Base-by-base conservation (phyloP, 2,329 filamentous ascomycete genomes). In the Apiospora pterosperma region DNA sequence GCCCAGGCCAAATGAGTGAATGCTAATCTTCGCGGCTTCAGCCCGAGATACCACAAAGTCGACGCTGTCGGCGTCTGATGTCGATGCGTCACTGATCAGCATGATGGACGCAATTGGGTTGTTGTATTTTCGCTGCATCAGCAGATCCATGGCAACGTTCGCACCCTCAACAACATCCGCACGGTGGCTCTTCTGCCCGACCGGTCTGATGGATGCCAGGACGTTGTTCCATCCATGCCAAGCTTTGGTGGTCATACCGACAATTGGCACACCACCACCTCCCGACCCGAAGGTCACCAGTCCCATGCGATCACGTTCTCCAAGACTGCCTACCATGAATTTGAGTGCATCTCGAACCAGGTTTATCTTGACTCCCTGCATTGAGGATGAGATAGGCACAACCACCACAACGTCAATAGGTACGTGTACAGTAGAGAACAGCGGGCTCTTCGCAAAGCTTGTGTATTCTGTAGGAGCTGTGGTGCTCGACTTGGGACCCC, bases 361-460 rank as follows among this genome's bases (percentile, higher is more conserved):
- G 67, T 95, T 97, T 74, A 98, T 97, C 81, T 99, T 99, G 66
- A 99, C 87, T n/a, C 96, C 96, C 78, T 98, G 96, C 95, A 98
- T 99, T 0, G 96, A 98, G 1, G 95, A 97, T 0, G 96, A 98
- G 6, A 99, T 93, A 0, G 96, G 96, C 38, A 99, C 94, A 25
- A 99, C 96, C 0, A 98, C 93, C 0, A 99, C 95, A 36, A 99
- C 89, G 74, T 99, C 96, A 63, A 98, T 88, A 1, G 96, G 95
- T 19, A 98, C 92, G 75, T 99, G 96, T 59, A 95, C 76, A 6
- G 90, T 86, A 23, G 81, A 79, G 67, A 78, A 79, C 64, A 73
- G 72, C 62, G 79, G 80, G 73, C 76, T 84, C 72, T 82, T 77
- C 36, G 85, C 85, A 44, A 92, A 88, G 75, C 85, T 92, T 44